Evolutionary conservation across 1,139 yeast species (phyloP), one percentile per base, ranked within the genome.

Genomic region (Pichia sp.): DNA sequence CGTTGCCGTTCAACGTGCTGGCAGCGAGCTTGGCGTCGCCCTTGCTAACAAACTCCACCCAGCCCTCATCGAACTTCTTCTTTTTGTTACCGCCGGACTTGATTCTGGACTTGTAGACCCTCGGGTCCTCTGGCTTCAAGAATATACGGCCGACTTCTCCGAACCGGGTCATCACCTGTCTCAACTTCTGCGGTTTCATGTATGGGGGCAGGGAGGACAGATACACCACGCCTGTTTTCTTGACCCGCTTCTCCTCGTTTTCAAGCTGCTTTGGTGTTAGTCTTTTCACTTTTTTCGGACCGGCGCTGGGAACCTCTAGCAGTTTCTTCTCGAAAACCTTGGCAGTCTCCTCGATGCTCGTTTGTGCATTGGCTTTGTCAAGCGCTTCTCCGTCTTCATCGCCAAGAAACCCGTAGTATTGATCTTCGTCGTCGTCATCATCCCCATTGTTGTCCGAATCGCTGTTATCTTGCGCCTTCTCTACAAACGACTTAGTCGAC

Each of bases 61-160:
- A 93, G 7, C 99, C 99, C 74, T 95, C 99, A 17, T 87, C 88
- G 67, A 81, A 95, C 70, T 81, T 86, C 67, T 80, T 80, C 73
- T 91, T 92, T 71, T 90, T 91, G 70, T 93, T 95, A n/a, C 99
- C 99, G 16, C 98, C 98, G 60, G 83, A 81, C 63, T 87, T 87
- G 17, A 88, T 84, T 64, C 99, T 75, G 55, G 79, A 78, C 51
- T 81, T 82, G 64, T 90, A 78, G 10, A 76, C 76, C 31, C 79
- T 74, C 9, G 84, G 78, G 61, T 87, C 90, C 70, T 93, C 99
- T 8, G 96, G 96, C 61, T 90, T 87, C 60, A 95, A 73, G 67
- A 87, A 95, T 14, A 93, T 74, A 60, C 99, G 77, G 62, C 90
- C 96, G 9, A 92, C 79, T 58, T 83, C 84, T 8, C 99, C 99